These are phyloP conservation scores for Penicillium sp. DNA, from an alignment of 2,329 filamentous ascomycete genomes.

Conservation along the genomic window DNA sequence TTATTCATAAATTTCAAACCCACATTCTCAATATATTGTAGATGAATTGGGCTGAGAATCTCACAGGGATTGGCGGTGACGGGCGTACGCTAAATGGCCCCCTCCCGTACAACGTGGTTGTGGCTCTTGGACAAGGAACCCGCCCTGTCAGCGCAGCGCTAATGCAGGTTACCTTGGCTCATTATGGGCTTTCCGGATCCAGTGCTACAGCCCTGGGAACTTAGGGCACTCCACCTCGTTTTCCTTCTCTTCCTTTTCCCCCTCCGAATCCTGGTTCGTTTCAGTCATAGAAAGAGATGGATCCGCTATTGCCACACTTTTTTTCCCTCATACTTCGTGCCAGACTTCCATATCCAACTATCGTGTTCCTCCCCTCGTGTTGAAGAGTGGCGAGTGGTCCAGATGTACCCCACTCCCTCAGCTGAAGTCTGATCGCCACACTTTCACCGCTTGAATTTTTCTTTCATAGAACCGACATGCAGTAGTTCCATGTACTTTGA, in stretches of 20 bases:
- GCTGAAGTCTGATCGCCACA: conserved; percentile 30
- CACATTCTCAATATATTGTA: background rate
- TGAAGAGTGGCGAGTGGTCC: conserved; percentile 17
- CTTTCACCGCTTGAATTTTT: conserved; percentile 20
- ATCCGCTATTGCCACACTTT: conserved; percentile 19
- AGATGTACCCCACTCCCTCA: conserved; percentile 24
- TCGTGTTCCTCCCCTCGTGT: conserved; percentile 7
- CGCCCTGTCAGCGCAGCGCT: conserved; percentile 32
- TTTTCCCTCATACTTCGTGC: background rate
- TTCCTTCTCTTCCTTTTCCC: conserved; percentile 8
- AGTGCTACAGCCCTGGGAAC: conserved; percentile 39
- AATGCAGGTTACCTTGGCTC: conserved; percentile 39
- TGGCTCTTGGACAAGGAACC: conserved; percentile 25
- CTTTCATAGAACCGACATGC: conserved; percentile 17
- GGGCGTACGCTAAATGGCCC: conserved; percentile 1
- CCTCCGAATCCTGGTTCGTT: background rate
- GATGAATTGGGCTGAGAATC: background rate
- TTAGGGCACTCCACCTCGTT: conserved; percentile 28
- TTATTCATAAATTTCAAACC: background rate
- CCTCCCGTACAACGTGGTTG: conserved; percentile 26
- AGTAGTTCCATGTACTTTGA: conserved; percentile 24
- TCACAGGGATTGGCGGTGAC: conserved; percentile 16
- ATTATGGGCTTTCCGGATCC: conserved; percentile 31
- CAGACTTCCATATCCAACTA: conserved; percentile 1
- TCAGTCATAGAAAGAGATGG: conserved; percentile 1